A percentile compares a stretch with the other conserved stretches of the same genome.
phyloP scores from a whole-genome alignment of 192 early-diverging fungal species.

The Helicostylum pulchrum region DNA sequence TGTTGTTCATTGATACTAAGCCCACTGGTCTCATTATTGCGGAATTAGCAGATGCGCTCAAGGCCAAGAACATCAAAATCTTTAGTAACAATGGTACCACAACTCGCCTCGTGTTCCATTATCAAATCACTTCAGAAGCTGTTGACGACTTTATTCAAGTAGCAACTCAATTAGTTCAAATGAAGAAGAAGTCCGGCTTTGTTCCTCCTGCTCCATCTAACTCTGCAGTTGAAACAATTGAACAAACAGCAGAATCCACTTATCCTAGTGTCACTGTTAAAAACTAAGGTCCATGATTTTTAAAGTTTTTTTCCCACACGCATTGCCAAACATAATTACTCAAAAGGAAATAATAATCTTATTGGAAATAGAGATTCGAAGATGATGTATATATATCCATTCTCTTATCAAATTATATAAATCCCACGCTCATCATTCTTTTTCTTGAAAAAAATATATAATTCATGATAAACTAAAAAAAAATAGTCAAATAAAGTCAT shows the following conservation, averaged over 20 bases:
- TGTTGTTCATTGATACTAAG: slow-evolving; percentile 72
- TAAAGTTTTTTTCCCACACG: too few relatives aligned
- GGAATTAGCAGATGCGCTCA: slow-evolving; percentile 44
- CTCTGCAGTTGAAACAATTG: background rate
- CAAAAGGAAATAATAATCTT: too few relatives aligned
- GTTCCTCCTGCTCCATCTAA: background rate
- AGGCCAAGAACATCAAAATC: slow-evolving; percentile 51
- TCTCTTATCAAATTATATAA: too few relatives aligned
- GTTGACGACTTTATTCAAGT: slow-evolving; percentile 49
- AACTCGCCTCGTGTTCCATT: slow-evolving; percentile 66
- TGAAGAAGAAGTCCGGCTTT: slow-evolving; percentile 7
- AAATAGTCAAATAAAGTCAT: too few relatives aligned
- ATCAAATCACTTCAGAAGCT: slow-evolving; percentile 58
- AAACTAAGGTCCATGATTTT: too few relatives aligned
- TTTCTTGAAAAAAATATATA: too few relatives aligned
- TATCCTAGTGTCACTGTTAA: background rate
- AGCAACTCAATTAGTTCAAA: slow-evolving; percentile 16
- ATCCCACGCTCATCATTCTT: too few relatives aligned
- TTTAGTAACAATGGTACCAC: slow-evolving; percentile 41
- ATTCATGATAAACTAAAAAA: too few relatives aligned
- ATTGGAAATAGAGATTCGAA: too few relatives aligned
- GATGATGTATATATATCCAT: too few relatives aligned
- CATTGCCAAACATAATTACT: too few relatives aligned
- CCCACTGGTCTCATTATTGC: slow-evolving; percentile 46
- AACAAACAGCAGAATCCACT: slow-evolving; percentile 1